These are phyloP conservation scores for Eudorina sp. DNA, from an alignment of 139 green algal genomes.

Conservation along the genomic window DNA sequence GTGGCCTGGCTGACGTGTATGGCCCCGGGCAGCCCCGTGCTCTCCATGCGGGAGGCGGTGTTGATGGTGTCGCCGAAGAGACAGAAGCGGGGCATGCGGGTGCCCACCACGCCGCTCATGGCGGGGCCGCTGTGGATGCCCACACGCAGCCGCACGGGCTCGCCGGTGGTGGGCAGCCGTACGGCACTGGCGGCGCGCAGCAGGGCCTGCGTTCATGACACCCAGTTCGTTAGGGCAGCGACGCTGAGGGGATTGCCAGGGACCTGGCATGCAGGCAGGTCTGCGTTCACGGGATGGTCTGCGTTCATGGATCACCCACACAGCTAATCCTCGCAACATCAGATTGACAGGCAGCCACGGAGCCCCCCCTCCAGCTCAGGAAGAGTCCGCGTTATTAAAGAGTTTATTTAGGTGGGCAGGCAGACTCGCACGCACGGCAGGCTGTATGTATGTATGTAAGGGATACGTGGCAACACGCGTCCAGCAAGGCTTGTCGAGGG, in stretches of 20 bases:
- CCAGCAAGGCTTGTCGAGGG: no score
- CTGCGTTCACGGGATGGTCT: not conserved
- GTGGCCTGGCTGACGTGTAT: conserved; percentile 46
- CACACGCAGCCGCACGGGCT: conserved; percentile 36
- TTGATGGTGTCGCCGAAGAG: conserved; percentile 51
- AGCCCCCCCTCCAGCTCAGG: not conserved
- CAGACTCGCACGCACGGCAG: no score
- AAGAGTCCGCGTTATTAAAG: not conserved
- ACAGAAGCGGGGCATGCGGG: conserved; percentile 50
- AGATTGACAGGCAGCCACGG: not conserved
- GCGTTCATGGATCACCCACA: not conserved
- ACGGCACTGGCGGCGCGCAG: not conserved
- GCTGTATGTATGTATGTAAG: no score
- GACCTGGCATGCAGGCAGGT: no score
- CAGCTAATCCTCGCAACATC: not conserved
- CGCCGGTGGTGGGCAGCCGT: conserved; percentile 24
- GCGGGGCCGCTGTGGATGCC: conserved; percentile 44
- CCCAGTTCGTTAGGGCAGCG: no score
- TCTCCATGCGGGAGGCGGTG: conserved; percentile 48
- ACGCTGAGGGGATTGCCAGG: no score
- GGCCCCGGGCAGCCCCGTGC: conserved; percentile 15
- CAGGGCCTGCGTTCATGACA: no score
- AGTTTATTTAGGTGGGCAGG: no score
- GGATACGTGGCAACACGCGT: no score
- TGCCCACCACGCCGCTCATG: conserved; percentile 48